Evolutionary conservation across 768 basidiomycete species (phyloP), one percentile per base, ranked within the genome.

Genomic region (Pulveroboletus sp.): DNA sequence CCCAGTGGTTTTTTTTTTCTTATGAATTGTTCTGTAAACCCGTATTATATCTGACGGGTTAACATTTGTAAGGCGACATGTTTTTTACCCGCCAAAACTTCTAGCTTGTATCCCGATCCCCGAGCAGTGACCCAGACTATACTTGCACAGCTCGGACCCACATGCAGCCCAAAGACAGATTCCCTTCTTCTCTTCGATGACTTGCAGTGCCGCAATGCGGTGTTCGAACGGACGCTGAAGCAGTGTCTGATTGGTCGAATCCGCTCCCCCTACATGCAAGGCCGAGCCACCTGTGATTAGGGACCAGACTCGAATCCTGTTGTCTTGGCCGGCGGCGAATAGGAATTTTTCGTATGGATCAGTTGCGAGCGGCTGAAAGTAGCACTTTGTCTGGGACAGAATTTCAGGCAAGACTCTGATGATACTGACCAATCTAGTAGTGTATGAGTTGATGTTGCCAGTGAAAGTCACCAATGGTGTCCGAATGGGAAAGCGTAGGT

Each of bases 301-400:
- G 10, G 84, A 85, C 88, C 88, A 90, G 3, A 76, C 77, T 21
- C 84, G 79, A 50, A 89, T 75, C 30, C 73, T 74, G 38, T 68
- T 55, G 64, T 91, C 87, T 53, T 81, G 76, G 9, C 86, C 86
- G 0, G 83, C 83, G 8, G 83, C 82, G 51, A 86, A 86, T 15
- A 91, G 59, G 43, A 83, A 76, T 27, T 78, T 71, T 42, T 83
- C 73, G 8, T 64, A 53, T 0, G 80, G 76, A 55, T 88, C 85
- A 15, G 80, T 59, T 1, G 77, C 69, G 6, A 87, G 71, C 6
- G 86, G 86, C 87, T 89, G 57, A 26, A 40, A 39, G 37, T 18
- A 43, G 47, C 24, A n/a, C 10, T 54, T 61, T 15, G 13, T 45
- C 21, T 13, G 36, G 54, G 42, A 17, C 27, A 24, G 33, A 47